Evolutionary conservation across 176 grass and related monocot species (phyloP).

Genomic region (Alloteropsis semialata): DNA sequence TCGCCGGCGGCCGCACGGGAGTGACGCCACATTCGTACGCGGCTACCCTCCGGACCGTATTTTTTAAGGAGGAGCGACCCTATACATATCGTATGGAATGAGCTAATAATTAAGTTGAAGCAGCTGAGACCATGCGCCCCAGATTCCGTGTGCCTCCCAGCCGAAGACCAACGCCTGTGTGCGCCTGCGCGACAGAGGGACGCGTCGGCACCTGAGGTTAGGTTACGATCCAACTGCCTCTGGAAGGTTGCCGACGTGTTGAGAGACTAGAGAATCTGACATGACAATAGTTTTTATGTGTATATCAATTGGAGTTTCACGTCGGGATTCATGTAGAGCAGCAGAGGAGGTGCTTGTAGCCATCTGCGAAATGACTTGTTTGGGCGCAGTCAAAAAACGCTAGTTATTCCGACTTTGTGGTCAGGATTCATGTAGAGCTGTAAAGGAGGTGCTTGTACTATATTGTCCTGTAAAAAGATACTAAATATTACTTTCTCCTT

Average conservation of each 20-base stretch:
- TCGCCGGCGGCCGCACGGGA: neutral
- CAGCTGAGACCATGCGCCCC: neutral
- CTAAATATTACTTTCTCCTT: too few species aligned
- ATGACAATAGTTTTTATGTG: neutral
- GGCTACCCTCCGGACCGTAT: neutral
- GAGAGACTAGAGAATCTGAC: neutral
- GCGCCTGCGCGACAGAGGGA: neutral
- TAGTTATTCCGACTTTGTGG: too few species aligned
- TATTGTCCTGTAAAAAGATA: too few species aligned
- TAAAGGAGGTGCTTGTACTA: too few species aligned
- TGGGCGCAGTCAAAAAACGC: too few species aligned
- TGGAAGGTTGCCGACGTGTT: neutral
- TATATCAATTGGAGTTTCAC: neutral
- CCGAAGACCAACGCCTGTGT: neutral
- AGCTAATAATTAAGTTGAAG: neutral
- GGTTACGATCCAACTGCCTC: neutral
- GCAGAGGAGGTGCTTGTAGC: neutral
- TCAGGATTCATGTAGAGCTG: too few species aligned
- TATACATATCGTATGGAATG: too few species aligned
- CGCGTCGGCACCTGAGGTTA: neutral
- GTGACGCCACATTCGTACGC: neutral
- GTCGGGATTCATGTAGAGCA: neutral
- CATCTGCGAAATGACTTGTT: neutral
- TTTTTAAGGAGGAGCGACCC: neutral
- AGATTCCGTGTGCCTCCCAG: slow-evolving; percentile 34